Base-by-base conservation (phyloP, 2,329 filamentous ascomycete species). In the Aureobasidium subglaciale region DNA sequence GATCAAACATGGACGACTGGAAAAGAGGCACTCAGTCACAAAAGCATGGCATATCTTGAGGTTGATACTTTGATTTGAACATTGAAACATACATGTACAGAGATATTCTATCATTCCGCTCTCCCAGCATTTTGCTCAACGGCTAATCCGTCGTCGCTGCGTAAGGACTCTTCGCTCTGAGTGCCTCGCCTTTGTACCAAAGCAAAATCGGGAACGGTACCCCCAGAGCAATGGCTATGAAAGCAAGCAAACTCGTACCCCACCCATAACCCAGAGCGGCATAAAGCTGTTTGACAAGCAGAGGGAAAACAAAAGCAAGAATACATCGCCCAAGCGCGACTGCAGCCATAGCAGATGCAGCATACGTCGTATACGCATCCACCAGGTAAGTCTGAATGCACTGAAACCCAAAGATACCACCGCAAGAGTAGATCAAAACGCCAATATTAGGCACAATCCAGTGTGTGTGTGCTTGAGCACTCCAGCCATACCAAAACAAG, bases 211-310 rank as follows among this genome's bases (percentile, higher is more conserved):
- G 35, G 15, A 20, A n/a, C 18, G 35, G 35, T 40, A 40, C 35
- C 15, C 41, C 41, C 37, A 40, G 37, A 10, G 6, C 45, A 35
- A 49, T 35, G 11, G 46, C 30, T n/a, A 50, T 22, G 35, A 53
- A 40, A 62, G 78, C 77, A 65, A 86, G 60, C 67, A 83, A 64
- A 67, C 72, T 73, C 55, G 76, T 78, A 0, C 77, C 77, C 76
- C 76, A 78, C 3, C 75, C 76, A 18, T 76, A 68, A 0, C 75
- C 75, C 2, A 79, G 66, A 1, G 64, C 60, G 0, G 62, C 56
- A 58, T 78, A 78, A 74, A 81, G 63, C 63, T 73, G 71, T 0
- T 75, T 69, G 0, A 82, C 84, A 11, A 82, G 82, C 2, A 87
- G 70, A 0, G 84, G 84, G 1, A 86, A 75, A 0, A 81, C 5